Base-by-base conservation (phyloP, 768 basidiomycete species). In the Leccinum arenicola region DNA sequence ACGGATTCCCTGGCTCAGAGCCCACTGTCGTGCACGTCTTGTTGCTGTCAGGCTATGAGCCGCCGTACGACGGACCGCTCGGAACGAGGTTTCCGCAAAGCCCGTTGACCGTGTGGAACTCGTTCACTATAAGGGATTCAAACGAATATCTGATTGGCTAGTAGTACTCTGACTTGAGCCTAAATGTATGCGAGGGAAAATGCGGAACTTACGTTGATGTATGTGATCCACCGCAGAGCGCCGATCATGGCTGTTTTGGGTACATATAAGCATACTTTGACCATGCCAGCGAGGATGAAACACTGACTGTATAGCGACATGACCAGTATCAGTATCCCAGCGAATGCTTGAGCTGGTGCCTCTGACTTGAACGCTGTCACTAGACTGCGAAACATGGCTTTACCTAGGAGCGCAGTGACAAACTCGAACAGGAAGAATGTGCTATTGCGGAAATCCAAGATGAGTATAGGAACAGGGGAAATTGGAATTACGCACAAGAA, bases 1-100 rank as follows among this genome's bases (percentile, higher is more conserved):
- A 71, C n/a, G 70, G 67, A 55, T 85, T 78, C 1, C 91, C 92
- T 0, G 86, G 63, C 4, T 79, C 66, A 2, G 87, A 80, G 6
- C 93, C 92, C 8, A 86, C 77, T 0, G 86, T 80, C 3, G 89
- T 80, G 70, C 93, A 95, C 2, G 88, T 86, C 73, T 93, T 92
- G 68, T 93, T 91, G 1, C 64, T 70, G 14, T 87, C 62, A 3
- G 77, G 70, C 43, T 87, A 69, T 19, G 75, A 75, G 62, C 82
- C 82, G 61, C 25, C 25, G 25, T 91, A 91, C 1, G 83, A 83
- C 0, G 86, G 74, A 0, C 88, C 88, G 3, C 75, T 78, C 4
- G 89, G 86, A 0, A 86, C 83, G 14, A 89, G 74, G 43, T 76
- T 70, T 25, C 86, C 75, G 66, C 87, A 88, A 14, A 74, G 67